Evolutionary conservation across 805 yeast species (phyloP).

Genomic region (Wickerhamiella domercqiae): DNA sequence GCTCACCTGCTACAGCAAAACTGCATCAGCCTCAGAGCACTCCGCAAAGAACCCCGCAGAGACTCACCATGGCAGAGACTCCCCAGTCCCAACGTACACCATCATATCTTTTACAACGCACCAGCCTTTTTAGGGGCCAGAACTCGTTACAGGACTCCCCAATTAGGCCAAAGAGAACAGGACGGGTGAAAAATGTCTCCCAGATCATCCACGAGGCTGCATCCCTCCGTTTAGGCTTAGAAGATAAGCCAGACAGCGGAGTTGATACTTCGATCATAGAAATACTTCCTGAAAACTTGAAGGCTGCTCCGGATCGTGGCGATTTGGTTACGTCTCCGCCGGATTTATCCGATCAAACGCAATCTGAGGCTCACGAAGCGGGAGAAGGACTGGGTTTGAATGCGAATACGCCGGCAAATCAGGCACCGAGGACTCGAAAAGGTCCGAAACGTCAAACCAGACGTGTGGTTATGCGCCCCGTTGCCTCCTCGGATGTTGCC

Average conservation of each 20-base stretch:
- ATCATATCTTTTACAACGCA: not conserved
- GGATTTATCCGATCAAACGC: not conserved
- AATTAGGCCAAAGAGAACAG: not conserved
- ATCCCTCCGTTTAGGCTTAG: too few relatives aligned
- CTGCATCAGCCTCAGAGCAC: not conserved
- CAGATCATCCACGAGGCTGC: not conserved
- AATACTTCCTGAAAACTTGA: not conserved
- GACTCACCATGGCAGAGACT: not conserved
- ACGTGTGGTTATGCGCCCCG: constrained; percentile 12
- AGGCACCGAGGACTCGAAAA: constrained; percentile 1
- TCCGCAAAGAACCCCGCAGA: not conserved
- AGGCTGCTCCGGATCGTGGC: not conserved
- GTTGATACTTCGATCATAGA: not conserved
- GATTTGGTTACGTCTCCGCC: too few relatives aligned
- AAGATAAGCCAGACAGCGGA: too few relatives aligned
- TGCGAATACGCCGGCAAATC: not conserved
- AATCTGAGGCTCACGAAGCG: not conserved
- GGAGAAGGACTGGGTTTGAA: too few relatives aligned
- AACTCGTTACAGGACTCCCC: not conserved
- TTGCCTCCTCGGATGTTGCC: constrained; percentile 1
- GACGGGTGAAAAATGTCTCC: not conserved
- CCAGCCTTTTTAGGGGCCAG: not conserved
- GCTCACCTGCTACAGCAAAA: constrained; percentile 7
- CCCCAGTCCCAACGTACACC: constrained; percentile 2
- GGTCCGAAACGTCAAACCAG: constrained; percentile 15